These are phyloP conservation scores for Talaromyces stipitatus DNA, from an alignment of 495 filamentous ascomycete species.

Conservation along the genomic window DNA sequence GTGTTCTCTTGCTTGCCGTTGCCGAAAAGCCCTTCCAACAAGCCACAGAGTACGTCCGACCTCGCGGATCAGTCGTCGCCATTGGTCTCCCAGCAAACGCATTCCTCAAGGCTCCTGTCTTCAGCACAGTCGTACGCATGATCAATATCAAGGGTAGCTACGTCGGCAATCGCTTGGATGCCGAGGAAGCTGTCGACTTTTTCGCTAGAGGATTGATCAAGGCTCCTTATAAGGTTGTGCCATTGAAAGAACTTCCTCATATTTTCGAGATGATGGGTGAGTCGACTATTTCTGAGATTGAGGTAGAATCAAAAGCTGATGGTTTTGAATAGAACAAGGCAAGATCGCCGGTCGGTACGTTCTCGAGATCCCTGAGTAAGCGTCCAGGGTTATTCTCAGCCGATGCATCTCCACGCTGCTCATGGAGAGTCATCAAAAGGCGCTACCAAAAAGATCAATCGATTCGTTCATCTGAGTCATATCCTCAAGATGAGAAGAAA, in stretches of 20 bases:
- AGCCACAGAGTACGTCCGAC: conserved; percentile 75
- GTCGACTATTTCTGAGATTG: conserved; percentile 3
- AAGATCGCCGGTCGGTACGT: conserved; percentile 88
- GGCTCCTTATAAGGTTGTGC: conserved; percentile 75
- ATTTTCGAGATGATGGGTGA: conserved; percentile 66
- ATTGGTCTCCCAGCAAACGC: conserved; percentile 80
- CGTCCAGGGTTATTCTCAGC: background rate
- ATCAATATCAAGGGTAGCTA: conserved; percentile 89
- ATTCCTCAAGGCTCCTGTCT: conserved; percentile 73
- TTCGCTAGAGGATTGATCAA: conserved; percentile 75
- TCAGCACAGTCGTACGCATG: conserved; percentile 80
- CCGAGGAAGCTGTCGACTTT: conserved; percentile 81
- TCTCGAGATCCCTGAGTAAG: conserved; percentile 49
- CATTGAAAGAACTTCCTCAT: conserved; percentile 66
- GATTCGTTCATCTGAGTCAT: no score
- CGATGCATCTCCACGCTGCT: no score
- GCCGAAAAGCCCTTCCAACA: conserved; percentile 92
- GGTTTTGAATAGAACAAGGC: conserved; percentile 38
- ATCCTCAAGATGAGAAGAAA: no score
- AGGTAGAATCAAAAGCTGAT: background rate
- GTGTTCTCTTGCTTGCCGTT: conserved; percentile 77
- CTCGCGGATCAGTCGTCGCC: conserved; percentile 69
- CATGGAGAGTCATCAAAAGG: no score
- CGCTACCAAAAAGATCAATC: no score
- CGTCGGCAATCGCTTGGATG: conserved; percentile 84